phyloP scores from a whole-genome alignment of 2,329 filamentous ascomycete genomes.

The Penicillium sp. region DNA sequence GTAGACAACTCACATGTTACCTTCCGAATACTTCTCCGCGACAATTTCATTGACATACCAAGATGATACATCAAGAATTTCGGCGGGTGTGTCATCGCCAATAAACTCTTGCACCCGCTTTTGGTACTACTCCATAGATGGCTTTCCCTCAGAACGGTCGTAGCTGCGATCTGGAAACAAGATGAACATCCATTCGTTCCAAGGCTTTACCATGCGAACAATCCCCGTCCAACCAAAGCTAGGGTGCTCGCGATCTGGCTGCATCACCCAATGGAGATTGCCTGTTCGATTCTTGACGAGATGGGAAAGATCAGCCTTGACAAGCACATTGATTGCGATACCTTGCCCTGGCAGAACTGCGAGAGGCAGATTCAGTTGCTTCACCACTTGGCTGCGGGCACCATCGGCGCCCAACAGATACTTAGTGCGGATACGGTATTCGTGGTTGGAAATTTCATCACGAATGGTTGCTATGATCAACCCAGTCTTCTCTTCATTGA shows the following conservation, averaged over 20 bases:
- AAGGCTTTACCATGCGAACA: conserved; percentile 62
- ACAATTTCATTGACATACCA: conserved; percentile 65
- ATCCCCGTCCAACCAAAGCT: conserved; percentile 53
- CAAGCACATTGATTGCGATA: conserved; percentile 52
- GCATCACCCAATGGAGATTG: conserved; percentile 62
- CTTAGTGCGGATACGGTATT: conserved; percentile 52
- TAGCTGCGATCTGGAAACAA: conserved; percentile 45
- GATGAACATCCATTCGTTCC: conserved; percentile 63
- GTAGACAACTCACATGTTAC: conserved; percentile 43
- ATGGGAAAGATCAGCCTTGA: conserved; percentile 50
- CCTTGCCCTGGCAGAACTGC: conserved; percentile 49
- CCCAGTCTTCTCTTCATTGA: conserved; percentile 18
- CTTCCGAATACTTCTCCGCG: conserved; percentile 56
- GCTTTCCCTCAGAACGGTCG: conserved; percentile 37
- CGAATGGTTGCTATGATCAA: conserved; percentile 35
- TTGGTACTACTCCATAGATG: conserved; percentile 50
- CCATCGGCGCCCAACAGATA: conserved; percentile 5
- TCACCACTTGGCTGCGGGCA: conserved; percentile 25
- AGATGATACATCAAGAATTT: conserved; percentile 56
- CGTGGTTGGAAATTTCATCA: conserved; percentile 38
- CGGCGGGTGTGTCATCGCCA: conserved; percentile 54
- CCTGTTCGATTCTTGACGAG: conserved; percentile 49
- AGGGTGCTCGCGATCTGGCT: conserved; percentile 54
- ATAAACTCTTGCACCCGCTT: conserved; percentile 52
- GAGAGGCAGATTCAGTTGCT: conserved; percentile 50